Base-by-base conservation (phyloP, 345 rosid genomes). In the Populus ilicifolia region DNA sequence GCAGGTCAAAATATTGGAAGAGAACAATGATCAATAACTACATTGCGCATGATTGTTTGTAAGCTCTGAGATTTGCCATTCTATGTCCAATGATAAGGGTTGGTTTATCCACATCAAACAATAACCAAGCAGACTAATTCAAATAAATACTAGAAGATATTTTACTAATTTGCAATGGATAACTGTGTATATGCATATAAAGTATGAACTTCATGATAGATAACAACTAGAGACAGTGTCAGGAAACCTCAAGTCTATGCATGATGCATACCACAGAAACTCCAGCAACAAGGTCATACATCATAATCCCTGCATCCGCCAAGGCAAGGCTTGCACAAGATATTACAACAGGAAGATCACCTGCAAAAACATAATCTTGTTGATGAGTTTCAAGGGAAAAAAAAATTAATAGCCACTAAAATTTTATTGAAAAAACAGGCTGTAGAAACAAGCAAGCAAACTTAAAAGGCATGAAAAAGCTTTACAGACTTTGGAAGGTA, bases 301-400 rank as follows among this genome's bases (percentile, higher is more conserved):
- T 90, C 98, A 91, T 90, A 78, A 93, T 93, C 70, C 99, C 97
- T 2, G 97, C 97, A 88, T 93, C 98, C 30, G 98, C 99, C 77
- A 93, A 80, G 84, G 98, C 98, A 80, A 96, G 97, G 87, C 98
- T 91, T 74, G 98, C 97, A 82, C 99, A 96, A 48, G 97, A 92
- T 83, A 91, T 85, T 48, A 92, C 86, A 66, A 90, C 95, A 46
- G 98, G 91, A 74, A 96, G 91, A 88, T 96, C 99, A 85, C 99
- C 97, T 96, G 82, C 71, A 65, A 64, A 38, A 8, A 33, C 12
- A 73, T 68, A 43, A 72, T 29, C 18, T 67, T 27, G 8, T 46
- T 8, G 16, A 66, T 72, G 33, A 17, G 17, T 67, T 46, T 64
- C 46, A 62, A 33, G 59, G 12, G 27, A 70, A 70, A 30, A 16